Base-by-base conservation (phyloP, 2,329 filamentous ascomycete species). In the Chaetomium olivaceum region DNA sequence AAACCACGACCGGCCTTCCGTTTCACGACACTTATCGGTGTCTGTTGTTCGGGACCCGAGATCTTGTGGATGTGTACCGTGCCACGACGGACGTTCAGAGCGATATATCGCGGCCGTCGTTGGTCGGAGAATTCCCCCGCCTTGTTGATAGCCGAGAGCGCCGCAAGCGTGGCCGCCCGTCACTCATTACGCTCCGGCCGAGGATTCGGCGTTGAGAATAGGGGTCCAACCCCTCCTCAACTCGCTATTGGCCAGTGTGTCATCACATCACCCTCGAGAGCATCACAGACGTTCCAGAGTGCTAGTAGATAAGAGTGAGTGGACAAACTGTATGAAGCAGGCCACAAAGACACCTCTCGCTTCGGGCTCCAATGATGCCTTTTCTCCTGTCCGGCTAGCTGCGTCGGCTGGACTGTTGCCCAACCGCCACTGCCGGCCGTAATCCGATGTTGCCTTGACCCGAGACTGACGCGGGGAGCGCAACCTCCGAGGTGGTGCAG, bases 351-450 rank as follows among this genome's bases (percentile, higher is more conserved):
- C 33, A 19, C 31, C 16, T 25, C 36, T 62, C 11, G 23, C 33
- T 33, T 55, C 36, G 25, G 48, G 50, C 48, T 25, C 31, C 48
- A 54, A 46, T 51, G 16, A 14, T 46, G 25, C n/a, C n/a, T 4
- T 55, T 27, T 19, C 21, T 58, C 21, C 16, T 4, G 5, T 8
- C 23, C 51, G 55, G 39, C 19, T 36, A 25, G 33, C 48, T 23
- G 36, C 62, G 6, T 60, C 36, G 3, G 19, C 31, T 23, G n/a
- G n/a, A 39, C n/a, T 16, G 27, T 46, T 48, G 31, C 36, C 27
- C 27, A 60, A 29, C 62, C 50, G 55, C 46, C 31, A 4, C 61
- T 33, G 52, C 52, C 61, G 46, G 61, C 61, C 61, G 55, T 63
- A 46, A 52, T 48, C 55, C 12, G 46, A 39, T 27, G 6, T 23